phyloP scores from a whole-genome alignment of 2,329 filamentous ascomycete species.

The Rutstroemia sydowiana region DNA sequence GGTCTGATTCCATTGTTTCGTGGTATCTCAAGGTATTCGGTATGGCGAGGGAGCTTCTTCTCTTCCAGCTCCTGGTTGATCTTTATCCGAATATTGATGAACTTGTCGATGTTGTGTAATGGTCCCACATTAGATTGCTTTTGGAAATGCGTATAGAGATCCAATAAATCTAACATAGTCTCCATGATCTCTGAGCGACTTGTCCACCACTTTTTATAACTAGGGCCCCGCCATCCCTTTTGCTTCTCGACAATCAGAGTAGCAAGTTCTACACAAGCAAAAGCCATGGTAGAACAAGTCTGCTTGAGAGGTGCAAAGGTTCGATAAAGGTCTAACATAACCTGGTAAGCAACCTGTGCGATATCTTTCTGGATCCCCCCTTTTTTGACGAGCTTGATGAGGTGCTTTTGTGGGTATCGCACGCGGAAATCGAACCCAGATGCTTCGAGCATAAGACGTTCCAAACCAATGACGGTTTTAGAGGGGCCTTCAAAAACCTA shows the following conservation, averaged over 20 bases:
- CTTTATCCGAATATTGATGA: slow-evolving; percentile 79
- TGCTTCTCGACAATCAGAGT: slow-evolving; percentile 55
- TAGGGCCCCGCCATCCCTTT: slow-evolving; percentile 41
- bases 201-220: slow-evolving; percentile 40
- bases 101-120: slow-evolving; percentile 64
- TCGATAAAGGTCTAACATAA: slow-evolving; percentile 84
- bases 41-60: slow-evolving; percentile 54
- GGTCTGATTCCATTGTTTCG: slow-evolving; percentile 29
- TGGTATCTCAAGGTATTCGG: slow-evolving; percentile 44
- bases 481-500: slow-evolving; percentile 74
- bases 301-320: slow-evolving; percentile 92
- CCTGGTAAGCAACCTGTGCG: slow-evolving; percentile 65
- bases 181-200: slow-evolving; percentile 51
- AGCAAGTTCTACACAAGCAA: slow-evolving; percentile 75
- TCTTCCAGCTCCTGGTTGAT: slow-evolving; percentile 75
- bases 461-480: slow-evolving; percentile 78
- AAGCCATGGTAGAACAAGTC: slow-evolving; percentile 74
- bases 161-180: slow-evolving; percentile 81
- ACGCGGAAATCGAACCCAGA: slow-evolving; percentile 91
- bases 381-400: slow-evolving; percentile 66
- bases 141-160: slow-evolving; percentile 83
- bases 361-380: slow-evolving; percentile 43
- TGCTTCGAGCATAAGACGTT: slow-evolving; percentile 86
- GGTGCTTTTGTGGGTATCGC: slow-evolving; percentile 75
- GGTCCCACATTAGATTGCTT: slow-evolving; percentile 67